Conservation (phyloP, 345 rosid genomes). For the Corymbia maculata region DNA sequence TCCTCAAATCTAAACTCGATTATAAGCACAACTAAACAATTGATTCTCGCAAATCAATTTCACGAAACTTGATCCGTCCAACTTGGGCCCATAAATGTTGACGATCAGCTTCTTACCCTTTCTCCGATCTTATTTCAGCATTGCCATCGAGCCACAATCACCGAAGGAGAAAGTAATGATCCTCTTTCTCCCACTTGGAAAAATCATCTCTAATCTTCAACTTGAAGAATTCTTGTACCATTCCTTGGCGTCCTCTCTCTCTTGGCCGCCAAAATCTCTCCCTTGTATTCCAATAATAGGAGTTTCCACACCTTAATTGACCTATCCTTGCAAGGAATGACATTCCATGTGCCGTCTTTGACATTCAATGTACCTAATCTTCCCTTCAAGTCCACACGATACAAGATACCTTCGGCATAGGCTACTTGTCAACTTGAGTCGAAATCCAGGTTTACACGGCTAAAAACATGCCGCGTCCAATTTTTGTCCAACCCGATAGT, state of each 20-base stretch:
- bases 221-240: neutral
- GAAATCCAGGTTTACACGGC: neutral
- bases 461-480: neutral
- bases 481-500: neutral
- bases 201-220: neutral
- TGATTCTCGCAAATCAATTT: neutral
- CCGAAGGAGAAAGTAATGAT: neutral
- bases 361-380: neutral
- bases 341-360: neutral
- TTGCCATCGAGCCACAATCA: neutral
- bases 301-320: neutral
- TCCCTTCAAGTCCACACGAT: neutral
- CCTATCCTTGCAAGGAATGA: neutral
- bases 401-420: neutral
- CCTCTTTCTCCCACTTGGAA: neutral
- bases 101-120: neutral
- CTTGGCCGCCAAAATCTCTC: neutral
- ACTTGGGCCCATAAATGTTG: neutral
- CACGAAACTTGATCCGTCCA: neutral
- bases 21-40: neutral
- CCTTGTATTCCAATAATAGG: neutral
- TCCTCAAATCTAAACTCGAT: neutral
- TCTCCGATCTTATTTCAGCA: neutral
- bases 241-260: neutral
- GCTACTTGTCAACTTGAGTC: neutral